A percentile compares a stretch with the other conserved stretches of the same genome.
Evolutionary conservation across 2,329 filamentous ascomycete species (phyloP).

Genomic region (Aureobasidium lini): DNA sequence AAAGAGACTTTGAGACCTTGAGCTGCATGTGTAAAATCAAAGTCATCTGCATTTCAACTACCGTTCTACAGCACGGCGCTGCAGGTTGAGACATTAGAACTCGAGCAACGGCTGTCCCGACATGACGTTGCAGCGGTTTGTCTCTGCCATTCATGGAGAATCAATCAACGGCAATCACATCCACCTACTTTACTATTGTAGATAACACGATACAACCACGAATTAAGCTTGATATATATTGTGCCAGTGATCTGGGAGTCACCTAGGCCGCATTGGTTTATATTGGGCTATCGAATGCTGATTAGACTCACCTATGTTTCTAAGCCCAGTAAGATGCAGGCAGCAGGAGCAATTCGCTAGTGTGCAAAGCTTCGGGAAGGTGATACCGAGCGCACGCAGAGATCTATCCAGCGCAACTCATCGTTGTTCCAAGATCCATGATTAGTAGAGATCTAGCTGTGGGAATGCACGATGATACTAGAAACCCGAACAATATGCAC

Average conservation of each 20-base stretch:
- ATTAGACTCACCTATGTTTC: not conserved
- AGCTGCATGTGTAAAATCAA: not conserved
- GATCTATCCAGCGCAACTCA: too few relatives aligned
- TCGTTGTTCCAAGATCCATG: too few relatives aligned
- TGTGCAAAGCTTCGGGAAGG: not conserved
- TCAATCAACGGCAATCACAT: not conserved
- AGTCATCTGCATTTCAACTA: not conserved
- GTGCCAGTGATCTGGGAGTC: not conserved
- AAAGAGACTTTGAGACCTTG: constrained; percentile 8
- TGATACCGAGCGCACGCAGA: too few relatives aligned
- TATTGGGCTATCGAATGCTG: constrained; percentile 2
- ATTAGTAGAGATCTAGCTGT: too few relatives aligned
- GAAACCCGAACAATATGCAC: too few relatives aligned
- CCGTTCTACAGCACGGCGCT: not conserved
- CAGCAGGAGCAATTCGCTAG: constrained; percentile 5
- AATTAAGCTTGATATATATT: not conserved
- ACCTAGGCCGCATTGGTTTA: not conserved
- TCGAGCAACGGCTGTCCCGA: not conserved
- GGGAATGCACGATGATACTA: too few relatives aligned
- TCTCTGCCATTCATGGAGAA: not conserved
- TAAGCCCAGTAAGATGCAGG: not conserved
- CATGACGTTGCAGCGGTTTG: not conserved
- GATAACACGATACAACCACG: not conserved
- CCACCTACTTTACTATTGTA: not conserved
- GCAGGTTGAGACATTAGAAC: constrained; percentile 7